phyloP scores from a whole-genome alignment of 2,329 filamentous ascomycete genomes.

The Tolypocladium pustulatum region DNA sequence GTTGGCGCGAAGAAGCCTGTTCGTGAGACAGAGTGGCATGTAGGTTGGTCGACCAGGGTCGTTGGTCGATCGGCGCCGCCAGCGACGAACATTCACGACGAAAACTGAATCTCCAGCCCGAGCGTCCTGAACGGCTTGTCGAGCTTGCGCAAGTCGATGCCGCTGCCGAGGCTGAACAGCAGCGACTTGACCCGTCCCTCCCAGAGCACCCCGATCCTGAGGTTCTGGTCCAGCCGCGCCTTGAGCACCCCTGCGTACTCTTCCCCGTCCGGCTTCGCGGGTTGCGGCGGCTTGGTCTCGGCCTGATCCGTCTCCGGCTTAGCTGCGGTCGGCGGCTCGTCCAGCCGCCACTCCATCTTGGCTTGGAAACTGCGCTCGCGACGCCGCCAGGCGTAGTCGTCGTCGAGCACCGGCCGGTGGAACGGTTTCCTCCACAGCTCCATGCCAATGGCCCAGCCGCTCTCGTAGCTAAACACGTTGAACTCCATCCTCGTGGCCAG shows the following conservation, averaged over 20 bases:
- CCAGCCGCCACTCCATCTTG: conserved; percentile 40
- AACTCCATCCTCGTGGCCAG: conserved; percentile 91
- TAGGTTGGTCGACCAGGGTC: no score
- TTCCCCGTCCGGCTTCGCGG: conserved; percentile 34
- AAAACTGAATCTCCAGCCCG: conserved; percentile 74
- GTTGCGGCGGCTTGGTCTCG: conserved; percentile 1
- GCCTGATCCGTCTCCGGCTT: conserved; percentile 13
- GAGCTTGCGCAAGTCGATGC: conserved; percentile 65
- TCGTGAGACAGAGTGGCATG: neutral
- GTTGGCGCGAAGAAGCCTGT: neutral
- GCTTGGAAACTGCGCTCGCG: conserved; percentile 35
- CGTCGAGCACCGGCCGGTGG: conserved; percentile 24
- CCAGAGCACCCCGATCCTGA: conserved; percentile 80
- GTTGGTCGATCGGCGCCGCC: neutral
- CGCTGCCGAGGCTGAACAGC: conserved; percentile 81
- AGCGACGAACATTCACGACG: conserved; percentile 44
- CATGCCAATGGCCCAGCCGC: conserved; percentile 80
- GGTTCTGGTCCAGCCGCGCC: conserved; percentile 78
- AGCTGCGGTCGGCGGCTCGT: conserved; percentile 27
- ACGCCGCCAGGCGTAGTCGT: conserved; percentile 12
- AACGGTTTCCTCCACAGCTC: conserved; percentile 74
- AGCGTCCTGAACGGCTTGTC: conserved; percentile 70
- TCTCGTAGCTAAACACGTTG: conserved; percentile 97
- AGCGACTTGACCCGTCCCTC: conserved; percentile 88
- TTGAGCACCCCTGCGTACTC: conserved; percentile 82